A percentile compares a stretch with the other conserved stretches of the same genome.
Conservation (phyloP, 208 protist genomes). For the Leptomonas seymouri region DNA sequence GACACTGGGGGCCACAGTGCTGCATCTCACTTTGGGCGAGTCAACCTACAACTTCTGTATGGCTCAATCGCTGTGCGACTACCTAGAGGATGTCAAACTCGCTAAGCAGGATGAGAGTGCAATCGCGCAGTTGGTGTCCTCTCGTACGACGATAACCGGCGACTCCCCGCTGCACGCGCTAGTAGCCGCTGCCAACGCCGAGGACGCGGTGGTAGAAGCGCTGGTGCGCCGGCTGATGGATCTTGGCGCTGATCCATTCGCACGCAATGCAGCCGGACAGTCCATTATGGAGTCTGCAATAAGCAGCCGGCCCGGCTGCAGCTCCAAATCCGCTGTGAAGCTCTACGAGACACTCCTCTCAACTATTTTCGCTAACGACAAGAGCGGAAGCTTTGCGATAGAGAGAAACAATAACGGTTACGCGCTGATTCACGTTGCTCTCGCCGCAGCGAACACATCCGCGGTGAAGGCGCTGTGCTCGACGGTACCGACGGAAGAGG, state of each 20-base stretch:
- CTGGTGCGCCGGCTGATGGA: constrained; percentile 35
- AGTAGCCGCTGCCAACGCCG: constrained; percentile 36
- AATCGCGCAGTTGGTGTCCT: constrained; percentile 26
- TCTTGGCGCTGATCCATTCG: constrained; percentile 21
- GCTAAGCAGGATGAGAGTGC: neutral
- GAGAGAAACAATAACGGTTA: constrained; percentile 25
- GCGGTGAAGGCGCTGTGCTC: constrained; percentile 40
- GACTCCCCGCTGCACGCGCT: constrained; percentile 46
- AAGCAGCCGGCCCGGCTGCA: neutral
- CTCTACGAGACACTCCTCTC: constrained; percentile 14
- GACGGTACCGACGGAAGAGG: constrained; percentile 19
- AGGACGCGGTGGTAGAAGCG: constrained; percentile 37
- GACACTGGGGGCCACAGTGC: constrained; percentile 26
- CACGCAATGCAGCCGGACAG: constrained; percentile 7
- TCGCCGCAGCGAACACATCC: constrained; percentile 31
- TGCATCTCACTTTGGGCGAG: constrained; percentile 47
- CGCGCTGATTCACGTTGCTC: constrained; percentile 48
- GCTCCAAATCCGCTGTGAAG: constrained; percentile 1
- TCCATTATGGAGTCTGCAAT: constrained; percentile 6
- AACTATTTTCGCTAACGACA: constrained; percentile 4
- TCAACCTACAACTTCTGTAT: constrained; percentile 36
- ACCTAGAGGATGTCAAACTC: constrained; percentile 26
- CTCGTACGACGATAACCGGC: constrained; percentile 12
- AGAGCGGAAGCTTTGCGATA: constrained; percentile 2
- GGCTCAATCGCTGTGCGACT: constrained; percentile 32